Conservation (phyloP, 2,329 filamentous ascomycete species). For the Byssoonygena ceratinophila region DNA sequence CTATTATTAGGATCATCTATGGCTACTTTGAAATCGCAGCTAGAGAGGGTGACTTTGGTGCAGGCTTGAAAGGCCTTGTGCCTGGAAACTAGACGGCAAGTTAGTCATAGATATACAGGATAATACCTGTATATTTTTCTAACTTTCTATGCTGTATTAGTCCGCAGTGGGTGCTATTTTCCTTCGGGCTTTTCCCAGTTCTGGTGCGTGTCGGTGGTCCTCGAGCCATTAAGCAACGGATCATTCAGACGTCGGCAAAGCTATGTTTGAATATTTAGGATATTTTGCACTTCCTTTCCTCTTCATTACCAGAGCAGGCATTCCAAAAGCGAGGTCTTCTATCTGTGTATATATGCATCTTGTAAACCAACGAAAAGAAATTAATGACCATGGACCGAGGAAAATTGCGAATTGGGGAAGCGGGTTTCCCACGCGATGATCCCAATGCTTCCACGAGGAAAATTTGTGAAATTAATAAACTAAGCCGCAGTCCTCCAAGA, state of each 20-base stretch:
- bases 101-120: slow-evolving; percentile 3
- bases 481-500: background rate
- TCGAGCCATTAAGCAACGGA: background rate
- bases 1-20: slow-evolving; percentile 73
- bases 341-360: slow-evolving; percentile 14
- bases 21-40: slow-evolving; percentile 99
- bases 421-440: background rate
- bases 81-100: slow-evolving; percentile 33
- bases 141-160: slow-evolving; percentile 15
- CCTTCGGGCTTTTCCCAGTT: slow-evolving; percentile 8
- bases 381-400: slow-evolving; percentile 9
- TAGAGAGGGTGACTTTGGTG: slow-evolving; percentile 84
- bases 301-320: slow-evolving; percentile 20
- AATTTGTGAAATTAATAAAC: background rate
- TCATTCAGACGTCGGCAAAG: slow-evolving; percentile 1
- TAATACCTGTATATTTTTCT: slow-evolving; percentile 9
- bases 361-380: background rate
- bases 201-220: slow-evolving; percentile 3
- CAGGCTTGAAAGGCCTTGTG: slow-evolving; percentile 60
- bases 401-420: background rate
- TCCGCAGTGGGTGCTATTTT: slow-evolving; percentile 11
- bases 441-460: background rate
- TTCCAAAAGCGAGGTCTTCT: slow-evolving; percentile 18
- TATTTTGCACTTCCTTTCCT: background rate
- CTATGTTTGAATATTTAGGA: slow-evolving; percentile 4